Evolutionary conservation across 2,329 filamentous ascomycete genomes (phyloP).

Genomic region (Xylogone sp.): DNA sequence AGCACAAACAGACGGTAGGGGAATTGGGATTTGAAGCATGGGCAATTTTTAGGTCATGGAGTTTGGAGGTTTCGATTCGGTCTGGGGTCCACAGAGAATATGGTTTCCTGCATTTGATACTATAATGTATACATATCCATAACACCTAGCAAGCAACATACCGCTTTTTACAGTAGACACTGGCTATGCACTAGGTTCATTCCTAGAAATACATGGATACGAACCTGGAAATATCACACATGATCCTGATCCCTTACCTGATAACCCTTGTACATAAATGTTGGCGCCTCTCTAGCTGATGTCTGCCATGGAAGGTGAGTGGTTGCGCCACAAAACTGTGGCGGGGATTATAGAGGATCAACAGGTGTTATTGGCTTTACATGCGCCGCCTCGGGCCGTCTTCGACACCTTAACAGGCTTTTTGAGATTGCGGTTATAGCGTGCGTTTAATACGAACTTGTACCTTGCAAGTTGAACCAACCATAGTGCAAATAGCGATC

Average conservation of each 20-base stretch:
- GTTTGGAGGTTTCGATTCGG: background rate
- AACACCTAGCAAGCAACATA: too few relatives aligned
- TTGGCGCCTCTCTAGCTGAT: too few relatives aligned
- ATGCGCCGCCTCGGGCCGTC: background rate
- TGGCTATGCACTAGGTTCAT: background rate
- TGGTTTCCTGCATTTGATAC: background rate
- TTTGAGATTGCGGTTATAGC: background rate
- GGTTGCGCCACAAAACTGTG: background rate
- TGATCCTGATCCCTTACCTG: too few relatives aligned
- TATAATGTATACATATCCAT: background rate
- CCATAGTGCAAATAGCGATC: background rate
- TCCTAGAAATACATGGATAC: background rate
- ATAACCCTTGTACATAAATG: too few relatives aligned
- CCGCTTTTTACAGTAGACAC: too few relatives aligned
- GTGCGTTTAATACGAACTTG: background rate
- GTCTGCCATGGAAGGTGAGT: background rate
- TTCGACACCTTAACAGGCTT: background rate
- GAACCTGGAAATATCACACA: background rate
- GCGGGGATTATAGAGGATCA: background rate
- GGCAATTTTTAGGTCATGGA: background rate
- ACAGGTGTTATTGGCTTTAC: background rate
- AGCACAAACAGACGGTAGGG: conserved; percentile 49
- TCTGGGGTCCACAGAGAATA: background rate
- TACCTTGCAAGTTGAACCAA: background rate
- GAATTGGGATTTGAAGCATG: conserved; percentile 28